Evolutionary conservation across 2,329 filamentous ascomycete species (phyloP).

Genomic region (Chrysoporthe puriensis): DNA sequence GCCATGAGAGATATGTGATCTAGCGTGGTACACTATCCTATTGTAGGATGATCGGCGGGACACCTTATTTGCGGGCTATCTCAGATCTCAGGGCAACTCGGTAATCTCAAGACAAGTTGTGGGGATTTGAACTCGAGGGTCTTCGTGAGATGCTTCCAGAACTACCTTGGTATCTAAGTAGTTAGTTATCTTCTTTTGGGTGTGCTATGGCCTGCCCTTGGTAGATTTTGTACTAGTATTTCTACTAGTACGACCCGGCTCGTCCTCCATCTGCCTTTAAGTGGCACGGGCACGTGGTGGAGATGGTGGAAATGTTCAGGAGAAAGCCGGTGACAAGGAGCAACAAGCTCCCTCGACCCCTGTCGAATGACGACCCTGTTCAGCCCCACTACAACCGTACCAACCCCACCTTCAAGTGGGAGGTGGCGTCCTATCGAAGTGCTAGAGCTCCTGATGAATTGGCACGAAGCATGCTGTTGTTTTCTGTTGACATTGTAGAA

Average conservation of each 20-base stretch:
- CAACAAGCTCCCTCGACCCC: slow-evolving; percentile 2
- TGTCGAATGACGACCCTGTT: slow-evolving; percentile 13
- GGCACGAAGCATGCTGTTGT: slow-evolving; percentile 8
- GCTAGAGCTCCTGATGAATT: slow-evolving; percentile 12
- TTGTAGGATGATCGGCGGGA: too few relatives aligned
- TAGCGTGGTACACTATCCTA: too few relatives aligned
- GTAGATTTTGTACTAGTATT: not conserved
- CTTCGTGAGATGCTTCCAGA: too few relatives aligned
- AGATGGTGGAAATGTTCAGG: slow-evolving; percentile 1
- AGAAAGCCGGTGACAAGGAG: not conserved
- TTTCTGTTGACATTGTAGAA: slow-evolving; percentile 17
- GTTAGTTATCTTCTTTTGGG: not conserved
- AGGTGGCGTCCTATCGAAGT: slow-evolving; percentile 3
- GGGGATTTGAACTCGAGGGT: too few relatives aligned
- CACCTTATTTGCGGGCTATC: too few relatives aligned
- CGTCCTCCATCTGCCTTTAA: not conserved
- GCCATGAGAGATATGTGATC: too few relatives aligned
- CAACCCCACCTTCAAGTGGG: slow-evolving; percentile 9
- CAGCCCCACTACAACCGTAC: slow-evolving; percentile 8
- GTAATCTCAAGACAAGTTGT: too few relatives aligned
- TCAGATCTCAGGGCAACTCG: too few relatives aligned
- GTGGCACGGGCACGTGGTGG: not conserved
- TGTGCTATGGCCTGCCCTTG: not conserved
- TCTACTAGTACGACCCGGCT: not conserved
- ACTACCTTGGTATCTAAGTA: not conserved